These are phyloP conservation scores for Malassezia sp. DNA, from an alignment of 1,284 basidiomycete genomes.

Conservation along the genomic window DNA sequence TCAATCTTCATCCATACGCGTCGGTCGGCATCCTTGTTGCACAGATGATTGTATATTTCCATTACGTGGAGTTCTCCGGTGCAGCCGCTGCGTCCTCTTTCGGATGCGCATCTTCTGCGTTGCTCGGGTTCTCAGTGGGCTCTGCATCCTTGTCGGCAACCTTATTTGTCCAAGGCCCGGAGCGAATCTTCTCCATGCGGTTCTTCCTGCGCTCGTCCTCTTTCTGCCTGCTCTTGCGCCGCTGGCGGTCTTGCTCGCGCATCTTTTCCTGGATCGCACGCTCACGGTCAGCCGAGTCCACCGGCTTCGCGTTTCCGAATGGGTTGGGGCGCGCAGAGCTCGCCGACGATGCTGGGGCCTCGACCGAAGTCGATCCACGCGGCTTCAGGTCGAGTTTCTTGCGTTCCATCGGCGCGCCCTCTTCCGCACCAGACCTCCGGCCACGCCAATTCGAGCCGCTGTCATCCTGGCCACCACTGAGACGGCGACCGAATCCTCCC, in stretches of 20 bases:
- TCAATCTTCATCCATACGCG: too few relatives aligned
- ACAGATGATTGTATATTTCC: too few relatives aligned
- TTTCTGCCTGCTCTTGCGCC: constrained; percentile 28
- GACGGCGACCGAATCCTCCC: constrained; percentile 7
- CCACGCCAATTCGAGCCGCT: constrained; percentile 27
- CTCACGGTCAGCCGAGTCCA: constrained; percentile 69
- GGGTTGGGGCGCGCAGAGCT: constrained; percentile 54
- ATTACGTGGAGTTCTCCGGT: too few relatives aligned
- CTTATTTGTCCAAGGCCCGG: too few relatives aligned
- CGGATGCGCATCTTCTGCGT: too few relatives aligned
- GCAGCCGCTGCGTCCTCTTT: too few relatives aligned
- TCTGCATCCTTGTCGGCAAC: too few relatives aligned
- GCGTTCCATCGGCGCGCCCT: constrained; percentile 29
- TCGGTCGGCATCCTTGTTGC: too few relatives aligned
- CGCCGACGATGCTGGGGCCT: constrained; percentile 57
- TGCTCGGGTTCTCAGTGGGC: too few relatives aligned
- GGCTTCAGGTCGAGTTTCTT: constrained; percentile 45
- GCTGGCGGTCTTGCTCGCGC: constrained; percentile 28
- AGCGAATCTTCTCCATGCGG: too few relatives aligned
- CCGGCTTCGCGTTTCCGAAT: constrained; percentile 81
- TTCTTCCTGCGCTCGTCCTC: constrained; percentile 28
- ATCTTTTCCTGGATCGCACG: constrained; percentile 56
- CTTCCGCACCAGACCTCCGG: constrained; percentile 19
- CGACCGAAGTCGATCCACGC: constrained; percentile 49
- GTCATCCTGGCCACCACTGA: constrained; percentile 8